These are phyloP conservation scores for Lachnellula occidentalis DNA, from an alignment of 2,329 filamentous ascomycete genomes.

Conservation along the genomic window DNA sequence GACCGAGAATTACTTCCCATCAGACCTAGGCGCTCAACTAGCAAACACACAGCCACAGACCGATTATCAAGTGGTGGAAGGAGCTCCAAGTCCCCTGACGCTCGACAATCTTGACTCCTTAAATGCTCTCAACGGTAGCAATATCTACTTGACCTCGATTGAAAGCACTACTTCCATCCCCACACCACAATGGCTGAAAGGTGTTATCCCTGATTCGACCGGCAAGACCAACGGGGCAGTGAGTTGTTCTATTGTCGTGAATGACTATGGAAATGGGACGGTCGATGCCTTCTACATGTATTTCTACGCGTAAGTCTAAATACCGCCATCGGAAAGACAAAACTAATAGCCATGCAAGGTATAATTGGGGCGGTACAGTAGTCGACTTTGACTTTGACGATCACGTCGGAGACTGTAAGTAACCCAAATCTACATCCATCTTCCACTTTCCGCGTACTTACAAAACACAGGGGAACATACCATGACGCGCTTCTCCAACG, in stretches of 20 bases:
- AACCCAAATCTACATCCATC: neutral
- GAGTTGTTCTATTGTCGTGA: conserved; percentile 64
- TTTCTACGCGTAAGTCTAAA: conserved; percentile 16
- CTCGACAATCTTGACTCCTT: conserved; percentile 41
- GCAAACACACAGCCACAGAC: conserved; percentile 37
- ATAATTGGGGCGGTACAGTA: conserved; percentile 12
- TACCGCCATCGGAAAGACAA: neutral
- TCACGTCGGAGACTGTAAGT: conserved; percentile 53
- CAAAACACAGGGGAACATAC: conserved; percentile 61
- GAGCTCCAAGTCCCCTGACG: conserved; percentile 31
- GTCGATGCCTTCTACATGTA: conserved; percentile 25
- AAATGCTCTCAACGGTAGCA: conserved; percentile 32
- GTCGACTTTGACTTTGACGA: conserved; percentile 11
- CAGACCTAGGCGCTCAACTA: conserved; percentile 39
- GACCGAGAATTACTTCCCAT: conserved; percentile 41
- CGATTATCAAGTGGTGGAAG: conserved; percentile 35
- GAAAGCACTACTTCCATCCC: conserved; percentile 38
- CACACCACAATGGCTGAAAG: conserved; percentile 38
- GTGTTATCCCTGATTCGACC: conserved; percentile 42
- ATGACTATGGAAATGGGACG: conserved; percentile 51
- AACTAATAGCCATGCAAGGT: neutral
- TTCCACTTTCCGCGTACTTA: neutral
- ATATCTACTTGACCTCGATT: conserved; percentile 40
- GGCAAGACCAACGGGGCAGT: conserved; percentile 37
- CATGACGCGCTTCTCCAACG: conserved; percentile 79